These are phyloP conservation scores for Pisolithus orientalis DNA, from an alignment of 768 basidiomycete species.

Conservation along the genomic window DNA sequence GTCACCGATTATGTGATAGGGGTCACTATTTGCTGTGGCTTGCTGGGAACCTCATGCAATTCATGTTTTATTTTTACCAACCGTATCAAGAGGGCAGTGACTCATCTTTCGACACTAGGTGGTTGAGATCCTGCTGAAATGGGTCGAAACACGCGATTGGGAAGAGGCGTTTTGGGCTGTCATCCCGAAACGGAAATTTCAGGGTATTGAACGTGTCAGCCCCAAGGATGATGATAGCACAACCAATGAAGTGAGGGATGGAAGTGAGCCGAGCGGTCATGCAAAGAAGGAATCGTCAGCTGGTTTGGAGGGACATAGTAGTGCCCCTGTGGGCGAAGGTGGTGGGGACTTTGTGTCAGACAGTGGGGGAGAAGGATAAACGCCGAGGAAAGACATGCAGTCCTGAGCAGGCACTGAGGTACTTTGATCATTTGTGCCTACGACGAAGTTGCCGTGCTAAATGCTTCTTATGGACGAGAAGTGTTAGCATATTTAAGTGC, in stretches of 20 bases:
- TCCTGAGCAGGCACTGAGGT: no score
- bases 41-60: background rate
- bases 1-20: constrained; percentile 3
- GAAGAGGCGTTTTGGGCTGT: constrained; percentile 80
- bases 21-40: background rate
- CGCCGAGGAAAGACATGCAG: no score
- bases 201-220: constrained; percentile 20
- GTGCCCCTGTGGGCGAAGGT: background rate
- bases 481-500: constrained; percentile 17
- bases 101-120: constrained; percentile 33
- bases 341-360: background rate
- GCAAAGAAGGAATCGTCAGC: background rate
- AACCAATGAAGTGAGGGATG: constrained; percentile 11
- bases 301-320: background rate
- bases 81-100: background rate
- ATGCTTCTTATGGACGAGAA: background rate
- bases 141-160: constrained; percentile 86
- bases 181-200: constrained; percentile 89
- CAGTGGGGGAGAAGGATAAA: background rate
- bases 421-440: no score
- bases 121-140: constrained; percentile 86
- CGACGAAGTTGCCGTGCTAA: background rate
- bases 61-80: constrained; percentile 3
- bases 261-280: background rate
- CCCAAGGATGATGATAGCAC: constrained; percentile 13